phyloP scores from a whole-genome alignment of 2,329 filamentous ascomycete genomes.

The Thelonectria discophora region DNA sequence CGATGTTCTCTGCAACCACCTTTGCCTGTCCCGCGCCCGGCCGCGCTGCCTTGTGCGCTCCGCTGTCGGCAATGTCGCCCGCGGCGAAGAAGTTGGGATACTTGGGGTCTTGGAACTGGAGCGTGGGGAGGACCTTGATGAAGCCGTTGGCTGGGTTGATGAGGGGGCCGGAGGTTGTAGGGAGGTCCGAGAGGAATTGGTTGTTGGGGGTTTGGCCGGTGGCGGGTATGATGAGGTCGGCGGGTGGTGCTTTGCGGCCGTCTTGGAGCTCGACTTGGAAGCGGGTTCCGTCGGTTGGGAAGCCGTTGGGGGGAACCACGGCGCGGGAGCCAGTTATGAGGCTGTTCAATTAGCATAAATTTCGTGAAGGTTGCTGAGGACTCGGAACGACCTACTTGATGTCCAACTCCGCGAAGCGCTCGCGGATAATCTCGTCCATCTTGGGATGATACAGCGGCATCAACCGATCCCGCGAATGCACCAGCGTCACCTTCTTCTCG shows the following conservation, averaged over 20 bases:
- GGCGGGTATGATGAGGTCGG: constrained; percentile 38
- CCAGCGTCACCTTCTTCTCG: constrained; percentile 35
- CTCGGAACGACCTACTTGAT: constrained; percentile 29
- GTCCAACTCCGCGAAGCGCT: constrained; percentile 34
- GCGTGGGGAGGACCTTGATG: constrained; percentile 31
- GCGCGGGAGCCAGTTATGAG: constrained; percentile 37
- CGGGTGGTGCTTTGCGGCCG: constrained; percentile 31
- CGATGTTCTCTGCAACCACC: constrained; percentile 38
- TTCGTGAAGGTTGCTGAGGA: not conserved
- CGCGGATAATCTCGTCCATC: constrained; percentile 36
- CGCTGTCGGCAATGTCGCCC: constrained; percentile 40
- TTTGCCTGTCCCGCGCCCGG: constrained; percentile 33
- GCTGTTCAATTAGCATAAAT: constrained; percentile 18
- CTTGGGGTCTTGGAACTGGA: constrained; percentile 37
- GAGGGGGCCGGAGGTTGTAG: constrained; percentile 12
- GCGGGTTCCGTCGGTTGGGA: constrained; percentile 31
- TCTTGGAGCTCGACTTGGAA: constrained; percentile 37
- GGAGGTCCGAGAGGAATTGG: constrained; percentile 33
- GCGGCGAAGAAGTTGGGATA: constrained; percentile 39
- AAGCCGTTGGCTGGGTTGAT: constrained; percentile 37
- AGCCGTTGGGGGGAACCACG: constrained; percentile 31
- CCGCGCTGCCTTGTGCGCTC: constrained; percentile 38
- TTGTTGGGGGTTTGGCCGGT: constrained; percentile 42
- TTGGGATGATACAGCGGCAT: constrained; percentile 40
- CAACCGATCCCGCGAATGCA: constrained; percentile 37